Evolutionary conservation across 352 stramenopile species (phyloP).

Genomic region (Phytophthora litchii): DNA sequence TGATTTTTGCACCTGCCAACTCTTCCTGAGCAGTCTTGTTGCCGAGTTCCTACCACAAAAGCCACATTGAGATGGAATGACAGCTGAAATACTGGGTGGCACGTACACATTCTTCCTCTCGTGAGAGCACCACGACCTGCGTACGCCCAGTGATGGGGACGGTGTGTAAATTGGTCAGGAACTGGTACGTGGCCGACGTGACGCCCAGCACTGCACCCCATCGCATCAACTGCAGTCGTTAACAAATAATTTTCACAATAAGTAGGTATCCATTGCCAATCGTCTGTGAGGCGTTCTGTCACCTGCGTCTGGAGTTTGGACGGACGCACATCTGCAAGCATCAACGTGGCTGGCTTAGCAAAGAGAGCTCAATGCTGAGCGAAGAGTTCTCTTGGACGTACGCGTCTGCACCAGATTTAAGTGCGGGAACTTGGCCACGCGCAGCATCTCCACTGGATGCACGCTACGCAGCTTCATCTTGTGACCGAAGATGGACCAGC

Average conservation of each 20-base stretch:
- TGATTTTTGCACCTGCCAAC: slow-evolving; percentile 40
- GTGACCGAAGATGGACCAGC: slow-evolving; percentile 59
- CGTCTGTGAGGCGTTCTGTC: not conserved
- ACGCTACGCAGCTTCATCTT: slow-evolving; percentile 28
- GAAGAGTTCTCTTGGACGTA: slow-evolving; percentile 10
- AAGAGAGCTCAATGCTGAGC: no score
- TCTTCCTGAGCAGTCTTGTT: slow-evolving; percentile 51
- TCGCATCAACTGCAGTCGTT: slow-evolving; percentile 38
- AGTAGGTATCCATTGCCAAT: not conserved
- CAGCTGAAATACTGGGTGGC: not conserved
- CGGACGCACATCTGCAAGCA: slow-evolving; percentile 47
- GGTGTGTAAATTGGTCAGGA: slow-evolving; percentile 69
- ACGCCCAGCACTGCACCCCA: slow-evolving; percentile 48
- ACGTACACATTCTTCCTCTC: slow-evolving; percentile 69
- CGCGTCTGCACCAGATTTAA: slow-evolving; percentile 52
- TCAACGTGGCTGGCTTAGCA: no score
- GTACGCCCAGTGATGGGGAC: slow-evolving; percentile 71
- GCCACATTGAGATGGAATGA: not conserved
- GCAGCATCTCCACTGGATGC: slow-evolving; percentile 43
- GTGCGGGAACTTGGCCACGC: slow-evolving; percentile 40
- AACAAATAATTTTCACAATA: not conserved
- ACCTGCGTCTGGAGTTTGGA: slow-evolving; percentile 52
- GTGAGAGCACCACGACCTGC: slow-evolving; percentile 67
- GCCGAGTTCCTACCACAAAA: slow-evolving; percentile 51
- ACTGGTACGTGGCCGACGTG: slow-evolving; percentile 62